Conservation (phyloP, 768 basidiomycete genomes). For the Brasilioporus rufonigricans region DNA sequence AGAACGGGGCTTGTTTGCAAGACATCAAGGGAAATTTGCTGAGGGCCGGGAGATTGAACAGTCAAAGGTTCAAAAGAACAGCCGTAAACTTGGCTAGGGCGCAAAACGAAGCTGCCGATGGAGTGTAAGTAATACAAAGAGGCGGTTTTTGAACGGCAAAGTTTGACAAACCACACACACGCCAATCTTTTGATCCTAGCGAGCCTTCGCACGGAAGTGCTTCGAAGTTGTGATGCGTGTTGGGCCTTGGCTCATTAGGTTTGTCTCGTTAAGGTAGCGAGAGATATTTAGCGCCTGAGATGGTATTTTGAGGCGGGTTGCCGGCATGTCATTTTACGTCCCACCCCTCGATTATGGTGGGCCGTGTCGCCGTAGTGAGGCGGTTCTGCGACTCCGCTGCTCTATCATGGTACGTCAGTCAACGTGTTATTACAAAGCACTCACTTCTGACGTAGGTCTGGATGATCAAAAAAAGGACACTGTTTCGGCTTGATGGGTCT, state of each 20-base stretch:
- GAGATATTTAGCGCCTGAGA: slow-evolving; percentile 1
- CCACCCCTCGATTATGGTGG: background rate
- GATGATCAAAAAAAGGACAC: background rate
- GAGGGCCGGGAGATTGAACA: background rate
- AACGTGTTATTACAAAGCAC: background rate
- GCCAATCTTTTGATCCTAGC: slow-evolving; percentile 14
- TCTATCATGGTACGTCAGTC: background rate
- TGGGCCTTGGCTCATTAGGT: slow-evolving; percentile 4
- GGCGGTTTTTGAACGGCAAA: slow-evolving; percentile 22
- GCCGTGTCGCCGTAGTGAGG: background rate
- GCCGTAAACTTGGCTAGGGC: background rate
- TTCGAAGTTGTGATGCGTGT: slow-evolving; percentile 4
- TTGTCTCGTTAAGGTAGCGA: slow-evolving; percentile 7
- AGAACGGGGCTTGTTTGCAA: slow-evolving; percentile 22
- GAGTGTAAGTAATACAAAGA: background rate
- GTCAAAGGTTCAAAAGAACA: background rate
- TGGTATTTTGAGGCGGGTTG: background rate
- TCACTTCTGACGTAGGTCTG: background rate
- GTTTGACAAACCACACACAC: background rate
- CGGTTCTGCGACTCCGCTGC: background rate
- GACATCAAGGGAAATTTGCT: slow-evolving; percentile 11
- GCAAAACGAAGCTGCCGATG: background rate
- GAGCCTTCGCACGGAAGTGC: slow-evolving; percentile 19
- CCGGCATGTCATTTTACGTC: slow-evolving; percentile 9
- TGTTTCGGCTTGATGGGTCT: background rate